A percentile compares a stretch with the other conserved stretches of the same genome.
phyloP scores from a whole-genome alignment of 83 land plant species.

The Larix sibirica region DNA sequence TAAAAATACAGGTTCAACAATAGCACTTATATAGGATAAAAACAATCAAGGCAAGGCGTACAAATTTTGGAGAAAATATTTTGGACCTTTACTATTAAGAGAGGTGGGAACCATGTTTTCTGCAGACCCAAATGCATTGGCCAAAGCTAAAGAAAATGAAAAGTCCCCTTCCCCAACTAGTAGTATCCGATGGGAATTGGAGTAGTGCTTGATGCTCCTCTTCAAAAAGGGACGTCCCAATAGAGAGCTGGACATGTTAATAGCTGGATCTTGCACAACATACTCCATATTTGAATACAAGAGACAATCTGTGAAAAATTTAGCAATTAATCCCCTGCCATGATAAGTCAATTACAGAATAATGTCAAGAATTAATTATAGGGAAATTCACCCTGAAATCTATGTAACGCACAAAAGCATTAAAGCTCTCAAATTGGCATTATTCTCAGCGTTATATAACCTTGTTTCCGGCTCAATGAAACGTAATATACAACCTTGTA shows the following conservation, averaged over 20 bases:
- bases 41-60: neutral
- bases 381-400: neutral
- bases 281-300: neutral
- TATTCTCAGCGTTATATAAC: too few species aligned
- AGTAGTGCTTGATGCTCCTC: constrained; percentile 29
- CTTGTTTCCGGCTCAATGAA: too few species aligned
- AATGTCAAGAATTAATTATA: neutral
- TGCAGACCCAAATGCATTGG: constrained; percentile 31
- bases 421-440: too few species aligned
- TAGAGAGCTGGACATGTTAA: neutral
- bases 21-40: neutral
- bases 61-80: neutral
- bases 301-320: neutral
- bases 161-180: constrained; percentile 54
- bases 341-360: neutral
- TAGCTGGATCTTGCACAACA: neutral
- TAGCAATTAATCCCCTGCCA: neutral
- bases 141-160: constrained; percentile 42
- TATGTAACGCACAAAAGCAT: too few species aligned
- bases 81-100: constrained; percentile 28
- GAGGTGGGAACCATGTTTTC: constrained; percentile 49
- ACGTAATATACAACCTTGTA: too few species aligned
- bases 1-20: neutral
- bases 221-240: neutral
- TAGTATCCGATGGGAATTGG: constrained; percentile 27